These are phyloP conservation scores for Fusarium subglutinans DNA, from an alignment of 2,329 filamentous ascomycete genomes.

Conservation along the genomic window DNA sequence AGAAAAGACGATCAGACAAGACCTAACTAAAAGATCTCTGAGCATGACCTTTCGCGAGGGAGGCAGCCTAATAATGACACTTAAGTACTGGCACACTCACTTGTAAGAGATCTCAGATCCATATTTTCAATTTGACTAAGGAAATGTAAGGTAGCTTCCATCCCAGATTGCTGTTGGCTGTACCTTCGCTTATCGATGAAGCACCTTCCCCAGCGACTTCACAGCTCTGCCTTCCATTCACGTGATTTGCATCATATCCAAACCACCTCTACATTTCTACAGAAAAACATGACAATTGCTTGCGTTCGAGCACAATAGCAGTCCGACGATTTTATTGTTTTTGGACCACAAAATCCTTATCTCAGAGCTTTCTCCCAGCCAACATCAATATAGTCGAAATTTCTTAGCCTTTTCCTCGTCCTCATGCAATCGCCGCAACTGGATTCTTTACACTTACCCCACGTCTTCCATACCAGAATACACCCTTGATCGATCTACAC, in stretches of 20 bases:
- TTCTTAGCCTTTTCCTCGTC: neutral
- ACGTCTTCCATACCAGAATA: slow-evolving; percentile 26
- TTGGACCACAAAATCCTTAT: neutral
- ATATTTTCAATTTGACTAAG: neutral
- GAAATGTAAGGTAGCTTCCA: neutral
- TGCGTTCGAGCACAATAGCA: slow-evolving; percentile 16
- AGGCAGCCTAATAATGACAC: neutral
- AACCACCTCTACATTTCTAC: neutral
- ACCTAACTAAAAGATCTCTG: neutral
- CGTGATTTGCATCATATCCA: slow-evolving; percentile 26
- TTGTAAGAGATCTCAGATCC: neutral
- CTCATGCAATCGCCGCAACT: slow-evolving; percentile 19
- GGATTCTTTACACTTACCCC: slow-evolving; percentile 26
- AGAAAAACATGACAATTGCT: slow-evolving; percentile 2
- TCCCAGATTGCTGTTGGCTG: slow-evolving; percentile 3
- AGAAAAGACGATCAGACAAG: neutral
- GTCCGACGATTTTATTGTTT: neutral
- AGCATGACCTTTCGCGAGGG: neutral
- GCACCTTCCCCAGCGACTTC: neutral
- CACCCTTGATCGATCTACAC: slow-evolving; percentile 13
- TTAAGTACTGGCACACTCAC: neutral
- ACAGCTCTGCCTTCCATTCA: slow-evolving; percentile 1
- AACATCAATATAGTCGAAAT: neutral
- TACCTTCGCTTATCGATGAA: neutral
- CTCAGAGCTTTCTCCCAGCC: neutral